Conservation (phyloP, 2,329 filamentous ascomycete genomes). For the Coniochaeta hoffmannii region DNA sequence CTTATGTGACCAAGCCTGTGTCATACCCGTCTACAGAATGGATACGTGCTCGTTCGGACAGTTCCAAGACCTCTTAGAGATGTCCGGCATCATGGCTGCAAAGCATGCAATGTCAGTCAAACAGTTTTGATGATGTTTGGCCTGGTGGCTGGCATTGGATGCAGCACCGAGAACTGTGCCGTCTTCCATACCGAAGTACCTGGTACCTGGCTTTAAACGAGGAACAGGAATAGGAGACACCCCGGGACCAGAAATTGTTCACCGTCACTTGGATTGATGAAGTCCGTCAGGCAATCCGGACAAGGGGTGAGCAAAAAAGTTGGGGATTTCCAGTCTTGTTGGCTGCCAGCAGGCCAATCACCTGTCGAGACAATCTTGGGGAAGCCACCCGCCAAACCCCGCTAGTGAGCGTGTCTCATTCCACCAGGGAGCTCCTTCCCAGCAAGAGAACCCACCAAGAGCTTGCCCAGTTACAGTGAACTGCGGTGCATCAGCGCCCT, state of each 20-base stretch:
- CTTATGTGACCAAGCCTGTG: not conserved
- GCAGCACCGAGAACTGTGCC: not conserved
- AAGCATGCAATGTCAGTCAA: not conserved
- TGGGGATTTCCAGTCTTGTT: slow-evolving; percentile 16
- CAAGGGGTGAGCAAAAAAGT: slow-evolving; percentile 19
- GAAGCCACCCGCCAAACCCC: not conserved
- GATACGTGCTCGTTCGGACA: not conserved
- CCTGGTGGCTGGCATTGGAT: not conserved
- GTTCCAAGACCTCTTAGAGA: not conserved
- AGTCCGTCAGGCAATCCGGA: slow-evolving; percentile 16
- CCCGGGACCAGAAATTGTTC: slow-evolving; percentile 8
- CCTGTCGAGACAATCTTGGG: not conserved
- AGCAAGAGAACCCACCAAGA: not conserved
- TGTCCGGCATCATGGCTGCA: not conserved
- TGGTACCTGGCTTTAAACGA: slow-evolving; percentile 4
- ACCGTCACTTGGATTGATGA: slow-evolving; percentile 2
- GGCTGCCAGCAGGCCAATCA: not conserved
- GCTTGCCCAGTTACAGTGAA: not conserved
- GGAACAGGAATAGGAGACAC: slow-evolving; percentile 1
- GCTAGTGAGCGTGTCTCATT: not conserved
- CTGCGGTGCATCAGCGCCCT: slow-evolving; percentile 1
- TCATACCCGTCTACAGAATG: slow-evolving; percentile 7
- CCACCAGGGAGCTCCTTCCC: not conserved
- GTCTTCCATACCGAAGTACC: slow-evolving; percentile 7
- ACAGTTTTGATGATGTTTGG: not conserved